Conservation (phyloP, 176 grass and related monocot genomes). For the Bothriochloa decipiens region DNA sequence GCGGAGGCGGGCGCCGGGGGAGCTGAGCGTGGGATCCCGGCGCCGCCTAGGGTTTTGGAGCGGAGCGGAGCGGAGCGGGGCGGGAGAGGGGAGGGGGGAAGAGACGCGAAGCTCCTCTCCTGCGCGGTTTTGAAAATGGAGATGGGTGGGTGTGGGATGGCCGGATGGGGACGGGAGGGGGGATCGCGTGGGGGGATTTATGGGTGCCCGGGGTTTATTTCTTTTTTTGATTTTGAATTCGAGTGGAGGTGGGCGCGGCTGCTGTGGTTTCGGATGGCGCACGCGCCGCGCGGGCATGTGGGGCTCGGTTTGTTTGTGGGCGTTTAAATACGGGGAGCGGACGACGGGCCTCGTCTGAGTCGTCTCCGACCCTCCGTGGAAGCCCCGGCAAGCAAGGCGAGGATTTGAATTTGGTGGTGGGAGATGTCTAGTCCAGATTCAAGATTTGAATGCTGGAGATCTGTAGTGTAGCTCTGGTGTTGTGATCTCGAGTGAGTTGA, state of each 20-base stretch:
- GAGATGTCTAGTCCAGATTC: neutral
- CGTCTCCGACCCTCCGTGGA: neutral
- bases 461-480: neutral
- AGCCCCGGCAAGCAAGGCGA: neutral
- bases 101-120: constrained; percentile 15
- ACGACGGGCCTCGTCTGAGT: neutral
- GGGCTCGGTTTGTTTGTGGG: neutral
- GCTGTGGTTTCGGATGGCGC: constrained; percentile 28
- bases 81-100: neutral
- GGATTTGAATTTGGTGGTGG: constrained; percentile 9
- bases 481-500: neutral
- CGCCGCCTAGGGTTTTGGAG: constrained; percentile 48
- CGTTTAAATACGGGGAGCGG: constrained; percentile 7
- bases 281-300: neutral
- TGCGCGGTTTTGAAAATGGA: constrained; percentile 43
- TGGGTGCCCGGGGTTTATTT: constrained; percentile 34
- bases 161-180: too few species aligned
- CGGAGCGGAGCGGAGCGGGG: neutral
- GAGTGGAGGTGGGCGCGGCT: constrained; percentile 60
- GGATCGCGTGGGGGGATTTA: constrained; percentile 31
- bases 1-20: neutral
- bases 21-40: constrained; percentile 25
- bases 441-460: constrained; percentile 5
- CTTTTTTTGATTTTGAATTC: constrained; percentile 50
- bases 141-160: neutral